Evolutionary conservation across 495 filamentous ascomycete species (phyloP).

Genomic region (Daldinia concentrica): DNA sequence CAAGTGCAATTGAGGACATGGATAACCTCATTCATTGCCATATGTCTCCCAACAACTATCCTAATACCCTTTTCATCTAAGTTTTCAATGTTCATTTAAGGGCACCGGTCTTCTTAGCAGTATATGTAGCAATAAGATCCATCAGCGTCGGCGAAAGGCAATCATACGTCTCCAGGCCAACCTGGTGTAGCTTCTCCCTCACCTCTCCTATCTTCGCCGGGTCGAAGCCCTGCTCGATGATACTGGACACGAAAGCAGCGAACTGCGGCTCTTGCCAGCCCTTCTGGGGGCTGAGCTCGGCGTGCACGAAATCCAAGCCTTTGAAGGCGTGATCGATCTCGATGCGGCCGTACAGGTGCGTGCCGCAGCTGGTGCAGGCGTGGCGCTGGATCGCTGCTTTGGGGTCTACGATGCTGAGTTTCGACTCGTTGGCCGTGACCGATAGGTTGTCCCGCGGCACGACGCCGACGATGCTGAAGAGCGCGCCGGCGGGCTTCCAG

Average conservation of each 20-base stretch:
- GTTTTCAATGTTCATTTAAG: conserved; percentile 6
- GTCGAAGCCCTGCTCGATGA: conserved; percentile 69
- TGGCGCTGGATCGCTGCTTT: conserved; percentile 64
- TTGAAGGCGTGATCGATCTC: conserved; percentile 68
- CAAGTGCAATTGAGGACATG: background rate
- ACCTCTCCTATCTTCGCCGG: conserved; percentile 62
- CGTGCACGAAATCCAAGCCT: conserved; percentile 70
- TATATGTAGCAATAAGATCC: conserved; percentile 66
- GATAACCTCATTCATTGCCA: background rate
- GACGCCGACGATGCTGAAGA: conserved; percentile 69
- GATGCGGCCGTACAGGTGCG: conserved; percentile 68
- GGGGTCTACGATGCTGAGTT: conserved; percentile 62
- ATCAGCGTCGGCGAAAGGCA: conserved; percentile 64
- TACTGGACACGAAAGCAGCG: conserved; percentile 66
- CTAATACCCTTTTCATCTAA: background rate
- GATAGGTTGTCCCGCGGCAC: conserved; percentile 57
- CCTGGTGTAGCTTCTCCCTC: conserved; percentile 54
- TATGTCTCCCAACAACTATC: background rate
- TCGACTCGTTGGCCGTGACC: conserved; percentile 61
- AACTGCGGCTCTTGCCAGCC: conserved; percentile 73
- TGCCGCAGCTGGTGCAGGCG: conserved; percentile 65
- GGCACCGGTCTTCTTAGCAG: conserved; percentile 56
- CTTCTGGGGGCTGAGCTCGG: conserved; percentile 61
- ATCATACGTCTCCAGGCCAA: conserved; percentile 66
- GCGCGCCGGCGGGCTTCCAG: conserved; percentile 66